Evolutionary conservation across 1,139 yeast species (phyloP).

Genomic region (Kodamaea anthophila): DNA sequence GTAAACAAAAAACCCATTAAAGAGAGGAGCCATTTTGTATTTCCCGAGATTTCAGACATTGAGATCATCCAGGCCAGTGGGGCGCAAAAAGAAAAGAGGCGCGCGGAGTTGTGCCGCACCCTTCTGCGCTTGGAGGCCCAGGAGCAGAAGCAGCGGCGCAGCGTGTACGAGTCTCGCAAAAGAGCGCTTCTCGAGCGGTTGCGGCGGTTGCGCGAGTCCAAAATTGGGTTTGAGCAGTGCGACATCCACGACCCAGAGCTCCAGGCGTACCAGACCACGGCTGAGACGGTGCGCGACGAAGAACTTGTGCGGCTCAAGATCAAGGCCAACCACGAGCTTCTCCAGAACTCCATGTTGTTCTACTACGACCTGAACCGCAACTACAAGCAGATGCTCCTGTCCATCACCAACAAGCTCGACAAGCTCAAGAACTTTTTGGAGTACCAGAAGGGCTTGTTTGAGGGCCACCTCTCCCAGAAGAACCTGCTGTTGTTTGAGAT

Average conservation of each 20-base stretch:
- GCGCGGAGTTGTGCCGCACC: slow-evolving; percentile 17
- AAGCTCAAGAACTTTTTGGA: slow-evolving; percentile 38
- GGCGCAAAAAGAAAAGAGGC: slow-evolving; percentile 20
- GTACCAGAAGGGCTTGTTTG: slow-evolving; percentile 29
- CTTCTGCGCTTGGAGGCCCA: slow-evolving; percentile 14
- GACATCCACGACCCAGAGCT: slow-evolving; percentile 28
- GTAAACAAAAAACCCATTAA: not conserved
- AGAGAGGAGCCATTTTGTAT: not conserved
- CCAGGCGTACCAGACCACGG: slow-evolving; percentile 23
- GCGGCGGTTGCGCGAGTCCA: slow-evolving; percentile 21
- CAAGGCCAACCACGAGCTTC: slow-evolving; percentile 29
- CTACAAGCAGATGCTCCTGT: slow-evolving; percentile 28
- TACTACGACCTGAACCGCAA: slow-evolving; percentile 36
- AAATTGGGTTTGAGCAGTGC: slow-evolving; percentile 17
- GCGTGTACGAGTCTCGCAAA: slow-evolving; percentile 19
- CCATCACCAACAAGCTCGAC: slow-evolving; percentile 30
- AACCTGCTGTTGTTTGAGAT: slow-evolving; percentile 27
- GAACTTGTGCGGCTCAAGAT: slow-evolving; percentile 32
- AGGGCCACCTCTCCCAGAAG: slow-evolving; percentile 16
- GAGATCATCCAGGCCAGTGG: slow-evolving; percentile 24
- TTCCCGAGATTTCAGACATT: not conserved
- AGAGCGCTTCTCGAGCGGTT: slow-evolving; percentile 22
- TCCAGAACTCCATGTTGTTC: slow-evolving; percentile 28
- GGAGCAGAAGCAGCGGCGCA: slow-evolving; percentile 13
- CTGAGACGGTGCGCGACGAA: slow-evolving; percentile 32